Base-by-base conservation (phyloP, 2,329 filamentous ascomycete genomes). In the Calonectria henricotiae region DNA sequence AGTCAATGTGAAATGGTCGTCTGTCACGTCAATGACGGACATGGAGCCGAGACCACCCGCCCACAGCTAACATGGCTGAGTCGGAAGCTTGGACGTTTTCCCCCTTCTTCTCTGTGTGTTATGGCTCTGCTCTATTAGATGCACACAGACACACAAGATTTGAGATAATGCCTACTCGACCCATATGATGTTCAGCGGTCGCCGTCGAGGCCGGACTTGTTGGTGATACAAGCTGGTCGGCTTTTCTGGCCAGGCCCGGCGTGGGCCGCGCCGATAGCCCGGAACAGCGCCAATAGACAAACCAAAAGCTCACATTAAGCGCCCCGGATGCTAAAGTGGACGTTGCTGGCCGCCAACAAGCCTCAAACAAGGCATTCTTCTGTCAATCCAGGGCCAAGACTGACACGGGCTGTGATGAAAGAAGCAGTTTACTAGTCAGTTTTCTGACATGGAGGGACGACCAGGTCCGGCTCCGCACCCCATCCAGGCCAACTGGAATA, bases 261-360 rank as follows among this genome's bases (percentile, higher is more conserved):
- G 13, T 61, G 41, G 63, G 63, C 55, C 67, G 63, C 63, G 58
- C 60, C 61, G 61, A 62, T 23, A 51, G 39, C 35, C 46, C 61
- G 60, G 46, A 43, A 39, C 30, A 61, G 71, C 74, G 73, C 66
- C 58, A 73, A 74, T 71, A 75, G 70, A 74, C 74, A 75, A 76
- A 76, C 75, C 74, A 76, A 46, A 75, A 60, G 30, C 20, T 35
- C 44, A 44, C 49, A 68, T 62, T 76, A 76, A 76, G 75, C 75
- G 74, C 75, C 73, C 12, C 66, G 25, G 73, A 63, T 20, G 41
- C 13, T 20, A 13, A 49, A 11, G 32, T 17, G 15, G 55, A 25
- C 39, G 41, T 23, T 32, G 49, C 39, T 23, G 7, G 20, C 35
- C 62, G 39, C 20, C n/a, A 58, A 23, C 23, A 23, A 61, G 55